Conservation (phyloP, 129 eudicot species). For the Helichrysum umbraculigerum region DNA sequence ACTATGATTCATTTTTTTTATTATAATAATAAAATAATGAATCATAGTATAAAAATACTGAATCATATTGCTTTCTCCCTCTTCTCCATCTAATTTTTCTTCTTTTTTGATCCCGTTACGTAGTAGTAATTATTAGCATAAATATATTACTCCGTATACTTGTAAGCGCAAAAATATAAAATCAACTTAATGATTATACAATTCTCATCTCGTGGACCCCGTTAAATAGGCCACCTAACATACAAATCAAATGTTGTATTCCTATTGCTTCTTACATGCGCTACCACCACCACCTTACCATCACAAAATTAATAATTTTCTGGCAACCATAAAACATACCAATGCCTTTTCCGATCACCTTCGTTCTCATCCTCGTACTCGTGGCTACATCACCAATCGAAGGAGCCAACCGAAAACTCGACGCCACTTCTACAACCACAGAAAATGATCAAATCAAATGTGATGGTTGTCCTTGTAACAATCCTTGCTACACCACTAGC, state of each 20-base stretch:
- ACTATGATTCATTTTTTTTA: too few species aligned
- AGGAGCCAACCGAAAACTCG: constrained; percentile 35
- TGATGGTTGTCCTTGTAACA: constrained; percentile 74
- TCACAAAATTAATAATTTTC: neutral
- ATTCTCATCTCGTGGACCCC: neutral
- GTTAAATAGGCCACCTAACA: constrained; percentile 39
- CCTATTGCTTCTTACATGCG: constrained; percentile 27
- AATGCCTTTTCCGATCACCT: neutral
- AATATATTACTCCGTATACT: too few species aligned
- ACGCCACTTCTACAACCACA: constrained; percentile 26
- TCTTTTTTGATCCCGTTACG: too few species aligned
- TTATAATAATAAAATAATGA: too few species aligned
- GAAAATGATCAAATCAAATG: constrained; percentile 51
- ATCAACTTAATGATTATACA: too few species aligned
- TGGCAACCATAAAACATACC: constrained; percentile 19
- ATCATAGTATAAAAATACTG: too few species aligned
- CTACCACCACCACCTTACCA: constrained; percentile 1
- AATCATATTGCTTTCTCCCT: too few species aligned
- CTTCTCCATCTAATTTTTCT: too few species aligned
- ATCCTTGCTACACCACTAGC: constrained; percentile 41
- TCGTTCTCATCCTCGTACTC: constrained; percentile 27
- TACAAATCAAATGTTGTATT: constrained; percentile 21
- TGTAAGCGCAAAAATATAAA: too few species aligned
- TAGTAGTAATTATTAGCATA: too few species aligned
- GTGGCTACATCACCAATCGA: constrained; percentile 20